Base-by-base conservation (phyloP, 2,329 filamentous ascomycete genomes). In the Aspergillus sp. region DNA sequence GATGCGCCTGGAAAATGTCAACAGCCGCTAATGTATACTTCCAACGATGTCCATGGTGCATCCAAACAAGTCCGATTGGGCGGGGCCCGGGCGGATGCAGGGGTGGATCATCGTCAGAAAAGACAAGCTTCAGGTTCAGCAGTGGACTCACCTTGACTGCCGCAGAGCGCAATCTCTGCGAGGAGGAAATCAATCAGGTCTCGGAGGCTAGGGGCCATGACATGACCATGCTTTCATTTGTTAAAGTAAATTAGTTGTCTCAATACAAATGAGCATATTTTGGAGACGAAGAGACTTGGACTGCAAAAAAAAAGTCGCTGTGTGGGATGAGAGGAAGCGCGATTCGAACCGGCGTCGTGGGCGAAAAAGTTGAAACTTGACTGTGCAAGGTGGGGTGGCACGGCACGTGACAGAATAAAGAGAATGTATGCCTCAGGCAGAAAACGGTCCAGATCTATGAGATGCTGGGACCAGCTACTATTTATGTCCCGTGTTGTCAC, bases 91-190 rank as follows among this genome's bases (percentile, higher is more conserved):
- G 35, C 35, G 37, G 15, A 52, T 62, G 59, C 58, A 58, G 58
- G 52, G 55, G 58, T 60, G 49, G 53, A 62, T 52, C 49, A 41
- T 37, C 25, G 43, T 49, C 23, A 33, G 12, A 39, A 55, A 48
- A 58, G 50, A 54, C 56, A 52, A 57, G 40, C 39, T 49, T 27
- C 35, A 52, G 25, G 25, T 39, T 44, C n/a, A 11, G 27, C 27
- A 31, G 27, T 31, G 27, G 27, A 64, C 63, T 52, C 46, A 65
- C 85, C 85, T 78, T 81, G 76, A 52, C 78, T 77, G 62, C 84
- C 84, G 63, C 79, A 80, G 47, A 87, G 77, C 23, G 84, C 84
- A 69, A 87, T 81, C 70, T 85, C 81, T 59, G 81, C 79, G 48
- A 87, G 74, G 56, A 87, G 67, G 71, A 79, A 82, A 67, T 86